Conservation (phyloP, 1,284 basidiomycete species). For the Heterobasidion occidentale region DNA sequence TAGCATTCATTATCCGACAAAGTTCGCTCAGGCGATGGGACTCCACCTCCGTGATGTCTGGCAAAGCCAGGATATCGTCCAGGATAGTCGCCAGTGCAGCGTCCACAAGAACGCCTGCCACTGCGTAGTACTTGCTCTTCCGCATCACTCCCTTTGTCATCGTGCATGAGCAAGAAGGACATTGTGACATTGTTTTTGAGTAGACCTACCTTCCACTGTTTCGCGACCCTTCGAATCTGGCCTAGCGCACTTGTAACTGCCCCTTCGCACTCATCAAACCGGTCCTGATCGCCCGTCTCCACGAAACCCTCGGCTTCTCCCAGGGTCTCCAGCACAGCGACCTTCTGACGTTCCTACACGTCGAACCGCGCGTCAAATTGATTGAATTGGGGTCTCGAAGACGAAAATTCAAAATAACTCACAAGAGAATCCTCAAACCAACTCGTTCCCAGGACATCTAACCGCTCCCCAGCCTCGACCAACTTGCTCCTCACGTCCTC, state of each 20-base stretch:
- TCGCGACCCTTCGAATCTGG: conserved; percentile 57
- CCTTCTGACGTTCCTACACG: conserved; percentile 34
- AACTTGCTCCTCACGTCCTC: conserved; percentile 35
- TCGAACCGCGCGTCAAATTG: background rate
- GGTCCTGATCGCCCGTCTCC: conserved; percentile 67
- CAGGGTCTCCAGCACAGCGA: conserved; percentile 38
- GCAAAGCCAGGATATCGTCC: conserved; percentile 68
- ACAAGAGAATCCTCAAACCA: conserved; percentile 67
- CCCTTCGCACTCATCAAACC: conserved; percentile 71
- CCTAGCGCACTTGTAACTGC: conserved; percentile 63
- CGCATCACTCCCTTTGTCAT: conserved; percentile 32
- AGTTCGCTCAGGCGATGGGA: conserved; percentile 80
- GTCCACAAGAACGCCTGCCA: conserved; percentile 74
- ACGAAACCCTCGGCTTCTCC: conserved; percentile 65
- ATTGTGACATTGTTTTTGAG: background rate
- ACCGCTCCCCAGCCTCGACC: conserved; percentile 36
- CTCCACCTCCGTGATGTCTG: conserved; percentile 89
- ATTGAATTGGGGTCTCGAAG: background rate
- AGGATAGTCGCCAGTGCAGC: conserved; percentile 64
- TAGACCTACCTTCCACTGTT: conserved; percentile 64
- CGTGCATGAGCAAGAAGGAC: conserved; percentile 25
- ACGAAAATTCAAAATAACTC: conserved; percentile 15
- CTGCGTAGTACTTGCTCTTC: conserved; percentile 58
- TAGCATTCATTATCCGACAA: conserved; percentile 68
- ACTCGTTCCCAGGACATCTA: conserved; percentile 50